A percentile compares a stretch with the other conserved stretches of the same genome.
These are phyloP conservation scores for Hypomyces rosellus DNA, from an alignment of 2,329 filamentous ascomycete genomes.

Conservation along the genomic window DNA sequence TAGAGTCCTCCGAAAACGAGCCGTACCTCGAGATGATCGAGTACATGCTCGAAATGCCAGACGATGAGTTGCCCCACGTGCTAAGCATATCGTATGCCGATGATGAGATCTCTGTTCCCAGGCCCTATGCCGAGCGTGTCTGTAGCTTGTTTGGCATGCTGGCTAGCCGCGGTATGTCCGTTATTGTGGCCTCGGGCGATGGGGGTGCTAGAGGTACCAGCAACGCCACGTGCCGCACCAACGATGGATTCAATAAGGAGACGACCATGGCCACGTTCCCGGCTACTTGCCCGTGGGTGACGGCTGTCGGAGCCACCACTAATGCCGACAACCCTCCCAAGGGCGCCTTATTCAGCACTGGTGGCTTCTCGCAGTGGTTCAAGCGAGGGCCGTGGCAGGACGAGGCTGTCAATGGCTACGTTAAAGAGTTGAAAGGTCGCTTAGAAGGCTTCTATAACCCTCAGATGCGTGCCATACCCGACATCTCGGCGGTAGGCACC, in stretches of 20 bases:
- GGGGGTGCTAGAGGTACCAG: conserved; percentile 36
- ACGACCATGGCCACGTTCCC: conserved; percentile 41
- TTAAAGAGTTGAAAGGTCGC: conserved; percentile 32
- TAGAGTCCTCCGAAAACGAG: conserved; percentile 39
- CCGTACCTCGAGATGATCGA: conserved; percentile 50
- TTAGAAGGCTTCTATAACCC: conserved; percentile 40
- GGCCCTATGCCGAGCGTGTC: conserved; percentile 43
- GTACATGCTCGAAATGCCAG: conserved; percentile 39
- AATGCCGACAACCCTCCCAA: background rate
- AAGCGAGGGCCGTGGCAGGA: conserved; percentile 39
- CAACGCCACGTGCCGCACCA: conserved; percentile 13
- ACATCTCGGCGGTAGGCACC: conserved; percentile 46
- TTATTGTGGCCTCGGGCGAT: conserved; percentile 47
- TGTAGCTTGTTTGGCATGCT: conserved; percentile 49
- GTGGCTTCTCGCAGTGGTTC: conserved; percentile 43
- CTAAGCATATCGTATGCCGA: conserved; percentile 54
- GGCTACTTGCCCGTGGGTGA: conserved; percentile 41
- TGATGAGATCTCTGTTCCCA: conserved; percentile 49
- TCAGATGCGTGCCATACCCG: conserved; percentile 40
- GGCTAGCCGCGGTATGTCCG: conserved; percentile 43
- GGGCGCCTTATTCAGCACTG: conserved; percentile 29
- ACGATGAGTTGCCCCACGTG: conserved; percentile 45
- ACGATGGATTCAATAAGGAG: conserved; percentile 22
- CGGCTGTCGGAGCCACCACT: conserved; percentile 45
- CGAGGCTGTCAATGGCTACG: conserved; percentile 32